Evolutionary conservation across 176 grass and related monocot species (phyloP), one percentile per base, ranked within the genome.

Genomic region (Rhipidocladum racemiflorum): DNA sequence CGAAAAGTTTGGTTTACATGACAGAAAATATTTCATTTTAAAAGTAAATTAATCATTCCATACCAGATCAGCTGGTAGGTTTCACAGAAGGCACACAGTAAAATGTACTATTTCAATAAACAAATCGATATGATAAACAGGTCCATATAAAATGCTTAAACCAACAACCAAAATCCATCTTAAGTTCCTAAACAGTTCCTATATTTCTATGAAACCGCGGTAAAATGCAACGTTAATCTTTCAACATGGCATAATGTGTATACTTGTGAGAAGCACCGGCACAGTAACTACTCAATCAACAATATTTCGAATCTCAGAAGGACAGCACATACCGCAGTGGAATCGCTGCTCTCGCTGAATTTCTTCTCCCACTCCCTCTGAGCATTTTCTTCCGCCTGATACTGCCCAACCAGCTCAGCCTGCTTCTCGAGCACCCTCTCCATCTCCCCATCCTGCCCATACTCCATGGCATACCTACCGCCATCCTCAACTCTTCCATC

Each of bases 321-420:
- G 32, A 40, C 36, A 35, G 38, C 40, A 24, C 63, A 66, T 95
- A 98, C 95, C 79, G 0, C 32, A 49, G 57, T 81, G 53, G 82
- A 81, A 78, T 75, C 55, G 39, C 32, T 56, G 74, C 10, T 87
- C 36, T 65, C 62, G 36, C 59, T 93, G 78, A 91, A 99, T 70
- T 91, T 93, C 74, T 88, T 90, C 74, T 99, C 96, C 96, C 96
- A 99, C 79, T 95, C 96, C 85, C 89, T 93, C 76, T 99, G 96
- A 70, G 92, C 96, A 79, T 99, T 85, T 85, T 99, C 96, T 79
- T 99, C 68, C 9, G 88, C 89, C 75, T 93, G 68, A 32, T 85
- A 99, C 83, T 85, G 92, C 28, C 79, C 96, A 57, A 99, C 95
- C 28, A 99, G 76, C 55, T 91, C 88, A 11, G 90, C 92, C 72